These are phyloP conservation scores for Vachellia pachyceras DNA, from an alignment of 306 rosid genomes.

Conservation along the genomic window DNA sequence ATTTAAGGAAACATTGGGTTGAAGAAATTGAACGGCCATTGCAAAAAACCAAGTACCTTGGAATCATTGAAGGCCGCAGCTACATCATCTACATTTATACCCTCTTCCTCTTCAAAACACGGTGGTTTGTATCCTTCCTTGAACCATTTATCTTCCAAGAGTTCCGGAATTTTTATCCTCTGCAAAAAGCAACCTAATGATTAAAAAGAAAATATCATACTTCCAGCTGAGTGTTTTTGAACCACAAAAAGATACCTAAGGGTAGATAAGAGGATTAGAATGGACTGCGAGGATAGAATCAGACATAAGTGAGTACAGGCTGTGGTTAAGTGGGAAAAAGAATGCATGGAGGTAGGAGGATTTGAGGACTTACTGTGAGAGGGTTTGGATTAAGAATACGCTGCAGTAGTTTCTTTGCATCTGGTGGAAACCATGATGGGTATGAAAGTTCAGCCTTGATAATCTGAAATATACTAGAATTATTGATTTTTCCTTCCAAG, in stretches of 20 bases:
- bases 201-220: conserved; percentile 9
- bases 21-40: conserved; percentile 5
- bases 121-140: conserved; percentile 75
- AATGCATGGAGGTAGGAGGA: conserved; percentile 16
- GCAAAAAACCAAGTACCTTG: conserved; percentile 52
- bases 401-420: conserved; percentile 62
- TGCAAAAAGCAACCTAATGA: conserved; percentile 40
- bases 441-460: conserved; percentile 74
- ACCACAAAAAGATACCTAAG: conserved; percentile 13
- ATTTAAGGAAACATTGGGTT: not conserved
- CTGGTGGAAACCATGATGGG: conserved; percentile 64
- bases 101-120: conserved; percentile 66
- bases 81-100: conserved; percentile 80
- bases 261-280: not conserved
- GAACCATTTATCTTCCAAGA: conserved; percentile 90
- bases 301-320: not conserved
- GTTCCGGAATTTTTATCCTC: conserved; percentile 79
- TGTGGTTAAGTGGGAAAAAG: not conserved
- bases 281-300: not conserved
- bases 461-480: conserved; percentile 62
- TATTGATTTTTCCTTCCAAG: conserved; percentile 15
- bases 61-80: conserved; percentile 82
- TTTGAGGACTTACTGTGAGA: conserved; percentile 66
- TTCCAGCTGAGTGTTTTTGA: too few species aligned
- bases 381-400: conserved; percentile 89